Base-by-base conservation (phyloP, 1,139 yeast genomes). In the Taphrina pruni region DNA sequence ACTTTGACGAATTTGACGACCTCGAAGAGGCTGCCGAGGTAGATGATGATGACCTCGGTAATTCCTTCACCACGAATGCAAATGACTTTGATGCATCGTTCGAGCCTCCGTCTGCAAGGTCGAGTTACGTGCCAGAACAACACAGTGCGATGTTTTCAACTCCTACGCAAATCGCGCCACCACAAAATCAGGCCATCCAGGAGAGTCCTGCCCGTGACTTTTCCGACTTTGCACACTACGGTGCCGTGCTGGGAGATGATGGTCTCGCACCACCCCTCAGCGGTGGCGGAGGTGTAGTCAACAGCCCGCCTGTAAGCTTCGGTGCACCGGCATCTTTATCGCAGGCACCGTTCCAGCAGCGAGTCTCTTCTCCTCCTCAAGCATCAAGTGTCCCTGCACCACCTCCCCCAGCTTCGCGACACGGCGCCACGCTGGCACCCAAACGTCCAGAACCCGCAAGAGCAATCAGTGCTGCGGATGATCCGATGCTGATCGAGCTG, bases 401-500 rank as follows among this genome's bases (percentile, higher is more conserved):
- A 2, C 38, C 67, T 11, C 67, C 67, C 1, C 67, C 67, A 17
- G 56, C 54, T 2, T 54, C 50, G 9, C 58, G 66, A 11, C 62
- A 58, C 26, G 61, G 67, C 7, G 55, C 54, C 9, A 26, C 60
- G n/a, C 54, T 62, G 41, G 45, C 52, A 35, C 61, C 67, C 55
- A 46, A 17, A 26, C 50, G 60, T 9, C 67, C 67, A 12, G 67
- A 65, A 14, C 57, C 61, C 6, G 60, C 65, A 6, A 55, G 64
- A 21, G 56, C 61, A 1, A 41, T 57, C 52, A 58, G 60, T 41
- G 69, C 65, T 11, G 66, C 60, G 2, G 70, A 67, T 52, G 70
- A 67, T 45, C 70, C 70, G 43, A 55, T 66, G 60, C 74, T 43
- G 74, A 88, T 87, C 73, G 97, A 91, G 77, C 81, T 93, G 73